Conservation (phyloP, 345 rosid genomes). For the Salix dunnii region DNA sequence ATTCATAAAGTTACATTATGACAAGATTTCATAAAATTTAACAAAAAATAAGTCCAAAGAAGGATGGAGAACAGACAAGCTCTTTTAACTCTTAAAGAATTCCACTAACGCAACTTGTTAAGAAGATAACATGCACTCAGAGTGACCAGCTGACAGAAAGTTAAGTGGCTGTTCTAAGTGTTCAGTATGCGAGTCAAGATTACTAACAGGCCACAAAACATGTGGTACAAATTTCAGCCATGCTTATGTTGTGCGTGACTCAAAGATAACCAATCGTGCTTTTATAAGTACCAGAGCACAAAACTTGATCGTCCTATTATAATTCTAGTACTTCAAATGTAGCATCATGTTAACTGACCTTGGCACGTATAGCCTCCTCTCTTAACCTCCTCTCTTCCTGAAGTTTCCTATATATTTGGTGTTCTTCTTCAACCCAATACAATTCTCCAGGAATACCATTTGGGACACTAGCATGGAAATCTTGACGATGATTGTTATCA, state of each 20-base stretch:
- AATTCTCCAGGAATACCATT: slow-evolving; percentile 41
- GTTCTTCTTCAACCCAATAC: slow-evolving; percentile 80
- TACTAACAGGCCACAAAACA: background rate
- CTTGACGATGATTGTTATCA: slow-evolving; percentile 68
- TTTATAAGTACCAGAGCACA: background rate
- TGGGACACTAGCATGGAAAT: slow-evolving; percentile 74
- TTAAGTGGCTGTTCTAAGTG: background rate
- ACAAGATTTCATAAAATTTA: slow-evolving; percentile 9
- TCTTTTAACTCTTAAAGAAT: background rate
- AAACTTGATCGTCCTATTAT: background rate
- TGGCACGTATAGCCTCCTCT: slow-evolving; percentile 68
- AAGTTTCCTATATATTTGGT: slow-evolving; percentile 48
- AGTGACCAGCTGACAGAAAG: background rate
- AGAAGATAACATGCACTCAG: background rate
- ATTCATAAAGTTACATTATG: background rate
- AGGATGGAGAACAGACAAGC: background rate
- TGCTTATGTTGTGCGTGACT: background rate
- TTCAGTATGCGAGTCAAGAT: background rate
- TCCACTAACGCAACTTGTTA: background rate
- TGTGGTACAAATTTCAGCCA: background rate
- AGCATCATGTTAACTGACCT: slow-evolving; percentile 43
- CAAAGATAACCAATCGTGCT: background rate
- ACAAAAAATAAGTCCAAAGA: slow-evolving; percentile 8
- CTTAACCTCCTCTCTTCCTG: slow-evolving; percentile 64
- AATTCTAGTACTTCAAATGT: slow-evolving; percentile 1